phyloP scores from a whole-genome alignment of 257 asterid genomes.

The Solanum neorickii region DNA sequence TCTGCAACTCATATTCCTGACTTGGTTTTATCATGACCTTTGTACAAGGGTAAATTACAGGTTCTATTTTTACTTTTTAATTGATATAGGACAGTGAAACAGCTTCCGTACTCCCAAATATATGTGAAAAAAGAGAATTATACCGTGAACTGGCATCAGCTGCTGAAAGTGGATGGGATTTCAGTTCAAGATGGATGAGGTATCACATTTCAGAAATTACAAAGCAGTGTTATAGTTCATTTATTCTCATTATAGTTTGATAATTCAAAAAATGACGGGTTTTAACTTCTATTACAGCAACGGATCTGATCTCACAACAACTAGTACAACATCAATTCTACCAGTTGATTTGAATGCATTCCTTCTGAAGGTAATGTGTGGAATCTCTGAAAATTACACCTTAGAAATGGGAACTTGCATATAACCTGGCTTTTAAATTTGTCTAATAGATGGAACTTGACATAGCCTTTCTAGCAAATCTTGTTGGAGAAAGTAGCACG shows the following conservation, averaged over 20 bases:
- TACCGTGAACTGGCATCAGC: constrained; percentile 79
- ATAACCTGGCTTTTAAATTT: not conserved
- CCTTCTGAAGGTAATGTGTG: constrained; percentile 51
- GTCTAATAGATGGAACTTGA: constrained; percentile 77
- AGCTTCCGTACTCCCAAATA: constrained; percentile 51
- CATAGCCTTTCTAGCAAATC: constrained; percentile 47
- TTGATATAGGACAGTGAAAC: constrained; percentile 51
- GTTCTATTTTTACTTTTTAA: not conserved
- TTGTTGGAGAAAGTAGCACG: constrained; percentile 31
- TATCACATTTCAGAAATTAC: constrained; percentile 2
- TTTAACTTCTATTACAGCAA: constrained; percentile 28
- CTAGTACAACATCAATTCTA: constrained; percentile 53
- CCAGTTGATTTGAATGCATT: constrained; percentile 89
- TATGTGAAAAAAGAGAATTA: constrained; percentile 32
- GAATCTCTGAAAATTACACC: not conserved
- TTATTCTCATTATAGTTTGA: not conserved
- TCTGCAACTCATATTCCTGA: not conserved
- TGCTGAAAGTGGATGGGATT: constrained; percentile 99
- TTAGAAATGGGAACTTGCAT: not conserved
- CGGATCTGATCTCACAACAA: constrained; percentile 56
- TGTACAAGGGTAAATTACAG: not conserved
- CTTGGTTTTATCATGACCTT: not conserved
- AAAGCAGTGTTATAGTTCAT: not conserved
- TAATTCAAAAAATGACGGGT: not conserved
- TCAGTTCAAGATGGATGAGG: constrained; percentile 97